Evolutionary conservation across 352 stramenopile genomes (phyloP).

Genomic region (Pythium grandisporangium): DNA sequence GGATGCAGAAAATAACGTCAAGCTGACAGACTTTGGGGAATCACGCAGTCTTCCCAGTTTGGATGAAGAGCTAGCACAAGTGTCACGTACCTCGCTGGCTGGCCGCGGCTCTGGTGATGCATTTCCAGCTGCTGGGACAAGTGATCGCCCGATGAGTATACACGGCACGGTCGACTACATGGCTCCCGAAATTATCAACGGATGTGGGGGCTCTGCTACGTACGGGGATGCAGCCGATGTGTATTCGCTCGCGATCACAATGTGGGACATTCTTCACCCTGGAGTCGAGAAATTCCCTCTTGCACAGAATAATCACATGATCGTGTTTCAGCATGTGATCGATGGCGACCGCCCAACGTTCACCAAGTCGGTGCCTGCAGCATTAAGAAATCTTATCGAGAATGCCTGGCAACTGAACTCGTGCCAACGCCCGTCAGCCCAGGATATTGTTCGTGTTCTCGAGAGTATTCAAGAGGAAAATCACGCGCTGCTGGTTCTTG

Average conservation of each 20-base stretch:
- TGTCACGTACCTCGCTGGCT: slow-evolving; percentile 2
- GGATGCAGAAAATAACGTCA: slow-evolving; percentile 12
- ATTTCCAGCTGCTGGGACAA: no score
- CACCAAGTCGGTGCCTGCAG: slow-evolving; percentile 5
- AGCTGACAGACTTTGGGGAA: slow-evolving; percentile 26
- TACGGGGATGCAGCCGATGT: slow-evolving; percentile 28
- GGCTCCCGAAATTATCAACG: slow-evolving; percentile 29
- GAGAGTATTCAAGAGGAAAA: slow-evolving; percentile 8
- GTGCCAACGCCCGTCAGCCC: slow-evolving; percentile 2
- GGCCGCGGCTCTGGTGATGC: no score
- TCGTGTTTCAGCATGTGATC: slow-evolving; percentile 18
- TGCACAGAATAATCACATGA: slow-evolving; percentile 12
- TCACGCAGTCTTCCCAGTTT: slow-evolving; percentile 14
- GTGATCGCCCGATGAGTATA: slow-evolving; percentile 11
- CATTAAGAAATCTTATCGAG: slow-evolving; percentile 7
- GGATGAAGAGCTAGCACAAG: slow-evolving; percentile 11
- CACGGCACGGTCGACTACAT: slow-evolving; percentile 29
- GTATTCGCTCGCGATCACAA: slow-evolving; percentile 22
- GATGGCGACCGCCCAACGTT: slow-evolving; percentile 18
- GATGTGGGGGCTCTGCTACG: slow-evolving; percentile 6
- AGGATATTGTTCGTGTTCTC: slow-evolving; percentile 5
- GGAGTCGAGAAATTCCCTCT: slow-evolving; percentile 18
- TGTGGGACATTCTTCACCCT: slow-evolving; percentile 25
- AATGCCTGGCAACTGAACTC: slow-evolving; percentile 6
- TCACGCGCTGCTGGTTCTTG: not conserved